Evolutionary conservation across 805 yeast genomes (phyloP), one percentile per base, ranked within the genome.

Genomic region (Starmerella bombicola): DNA sequence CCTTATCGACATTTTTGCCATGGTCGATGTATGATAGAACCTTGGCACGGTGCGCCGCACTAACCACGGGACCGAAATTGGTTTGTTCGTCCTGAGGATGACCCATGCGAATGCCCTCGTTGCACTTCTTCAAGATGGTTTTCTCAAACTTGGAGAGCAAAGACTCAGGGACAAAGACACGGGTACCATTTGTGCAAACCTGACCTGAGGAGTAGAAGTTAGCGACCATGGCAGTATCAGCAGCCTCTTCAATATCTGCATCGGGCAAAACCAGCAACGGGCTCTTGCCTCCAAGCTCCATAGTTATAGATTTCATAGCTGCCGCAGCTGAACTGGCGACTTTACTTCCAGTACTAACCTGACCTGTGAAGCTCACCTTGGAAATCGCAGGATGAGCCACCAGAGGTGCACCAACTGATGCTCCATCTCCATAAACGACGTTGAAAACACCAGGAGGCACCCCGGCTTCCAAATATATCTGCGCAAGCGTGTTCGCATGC

Each of bases 221-320:
- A 60, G 93, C 94, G 37, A 70, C 60, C 37, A 80, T 70, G 52
- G 83, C 76, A 66, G 73, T 71, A 46, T 73, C 67, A 30, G 80
- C 78, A 38, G 95, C 82, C 54, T 68, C 67, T 36, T 76, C 75
- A 43, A 84, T 57, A 59, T 84, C 74, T 30, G 91, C 91, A 57
- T 85, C 95, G 53, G 78, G 76, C 57, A 80, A 82, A 33, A 85
- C 75, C 50, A 84, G 74, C 59, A 80, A 76, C 55, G 95, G 94
- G 26, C 94, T 82, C 66, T 85, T 85, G 59, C 95, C 95, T 58
- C 95, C 95, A 54, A 83, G 74, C 65, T 85, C 95, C 61, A 85
- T 69, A 30, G 95, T 84, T 45, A 85, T 80, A 58, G 79, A 80
- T 68, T 84, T 82, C 65, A 85, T 68, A 59, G 72, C 73, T 26